Conservation (phyloP, 768 basidiomycete species). For the Xerocomus brunneocitrinus region DNA sequence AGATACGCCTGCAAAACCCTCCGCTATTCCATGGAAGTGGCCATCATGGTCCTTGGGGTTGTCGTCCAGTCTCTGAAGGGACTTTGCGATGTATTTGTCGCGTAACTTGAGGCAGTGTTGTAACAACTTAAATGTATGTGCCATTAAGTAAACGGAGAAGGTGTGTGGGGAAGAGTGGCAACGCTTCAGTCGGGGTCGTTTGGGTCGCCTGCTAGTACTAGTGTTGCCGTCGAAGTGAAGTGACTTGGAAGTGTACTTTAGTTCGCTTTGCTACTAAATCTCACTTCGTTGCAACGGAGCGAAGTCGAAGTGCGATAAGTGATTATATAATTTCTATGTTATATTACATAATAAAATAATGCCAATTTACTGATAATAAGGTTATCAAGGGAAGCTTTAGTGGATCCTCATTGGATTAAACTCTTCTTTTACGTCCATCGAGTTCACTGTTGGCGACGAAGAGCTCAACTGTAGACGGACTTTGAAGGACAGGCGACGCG, state of each 20-base stretch:
- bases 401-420: constrained; percentile 23
- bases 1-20: constrained; percentile 56
- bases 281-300: no score
- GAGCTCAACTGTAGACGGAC: constrained; percentile 11
- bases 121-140: constrained; percentile 63
- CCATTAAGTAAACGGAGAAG: constrained; percentile 13
- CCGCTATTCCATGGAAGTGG: constrained; percentile 61
- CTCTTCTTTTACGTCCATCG: constrained; percentile 33
- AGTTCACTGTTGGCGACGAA: constrained; percentile 20
- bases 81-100: constrained; percentile 90
- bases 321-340: constrained; percentile 4
- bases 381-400: constrained; percentile 19
- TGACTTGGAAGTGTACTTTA: no score
- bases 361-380: constrained; percentile 7
- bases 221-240: no score
- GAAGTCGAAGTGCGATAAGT: not conserved
- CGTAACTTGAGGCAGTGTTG: constrained; percentile 84
- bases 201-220: no score
- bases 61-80: constrained; percentile 89
- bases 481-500: constrained; percentile 15
- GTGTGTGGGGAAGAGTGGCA: no score
- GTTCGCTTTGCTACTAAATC: no score
- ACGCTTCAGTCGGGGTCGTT: no score
- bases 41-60: constrained; percentile 92
- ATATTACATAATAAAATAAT: constrained; percentile 10